Percentiles rank a stretch among this genome's conserved stretches.
phyloP scores from a whole-genome alignment of 208 protist genomes.

The Trichomonas vaginalis region DNA sequence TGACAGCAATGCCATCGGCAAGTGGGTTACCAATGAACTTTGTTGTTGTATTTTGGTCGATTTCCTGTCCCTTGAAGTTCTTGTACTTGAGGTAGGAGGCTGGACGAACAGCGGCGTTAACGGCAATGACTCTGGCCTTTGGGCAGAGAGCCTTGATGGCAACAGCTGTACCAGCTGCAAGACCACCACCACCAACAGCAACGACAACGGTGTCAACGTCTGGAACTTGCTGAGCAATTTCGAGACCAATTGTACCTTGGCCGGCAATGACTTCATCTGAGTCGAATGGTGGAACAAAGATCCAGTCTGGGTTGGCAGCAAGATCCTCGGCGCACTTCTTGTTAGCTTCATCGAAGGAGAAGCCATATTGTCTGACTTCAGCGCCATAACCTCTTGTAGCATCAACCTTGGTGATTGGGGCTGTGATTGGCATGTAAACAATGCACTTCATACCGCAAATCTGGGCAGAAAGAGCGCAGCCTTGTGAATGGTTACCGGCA shows the following conservation, averaged over 20 bases:
- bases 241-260: slow-evolving; percentile 40
- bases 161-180: background rate
- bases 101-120: background rate
- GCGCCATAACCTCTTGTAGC: slow-evolving; percentile 29
- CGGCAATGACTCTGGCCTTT: background rate
- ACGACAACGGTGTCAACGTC: background rate
- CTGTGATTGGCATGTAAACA: slow-evolving; percentile 63
- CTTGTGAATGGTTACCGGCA: slow-evolving; percentile 67
- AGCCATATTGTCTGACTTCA: slow-evolving; percentile 30
- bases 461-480: slow-evolving; percentile 57
- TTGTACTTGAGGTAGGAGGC: background rate
- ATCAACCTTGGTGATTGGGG: slow-evolving; percentile 52
- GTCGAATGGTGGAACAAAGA: slow-evolving; percentile 66
- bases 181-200: slow-evolving; percentile 11
- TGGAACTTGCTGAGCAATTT: background rate
- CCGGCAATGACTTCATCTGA: slow-evolving; percentile 65
- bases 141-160: background rate
- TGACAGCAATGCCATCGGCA: slow-evolving; percentile 1
- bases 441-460: slow-evolving; percentile 42
- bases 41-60: background rate
- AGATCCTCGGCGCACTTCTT: slow-evolving; percentile 14
- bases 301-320: slow-evolving; percentile 45
- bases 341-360: slow-evolving; percentile 38
- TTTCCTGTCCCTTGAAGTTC: no score
- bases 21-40: background rate